Conservation (phyloP, 495 filamentous ascomycete genomes). For the Letharia lupina region DNA sequence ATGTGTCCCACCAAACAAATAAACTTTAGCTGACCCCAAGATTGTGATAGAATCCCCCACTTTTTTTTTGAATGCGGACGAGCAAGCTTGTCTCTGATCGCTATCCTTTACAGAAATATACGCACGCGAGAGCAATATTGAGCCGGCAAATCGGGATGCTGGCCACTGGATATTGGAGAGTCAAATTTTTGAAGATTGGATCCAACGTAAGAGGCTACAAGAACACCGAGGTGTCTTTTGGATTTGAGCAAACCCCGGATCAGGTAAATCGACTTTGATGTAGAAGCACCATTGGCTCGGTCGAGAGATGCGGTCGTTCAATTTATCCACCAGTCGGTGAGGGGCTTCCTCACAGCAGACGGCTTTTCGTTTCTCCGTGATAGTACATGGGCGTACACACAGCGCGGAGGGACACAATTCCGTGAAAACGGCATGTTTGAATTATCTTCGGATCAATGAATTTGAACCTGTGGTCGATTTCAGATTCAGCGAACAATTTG, state of each 20-base stretch:
- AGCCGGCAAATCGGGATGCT: neutral
- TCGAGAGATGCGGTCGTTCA: slow-evolving; percentile 30
- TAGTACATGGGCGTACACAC: neutral
- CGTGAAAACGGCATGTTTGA: neutral
- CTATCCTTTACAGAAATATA: neutral
- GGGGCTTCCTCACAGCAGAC: slow-evolving; percentile 30
- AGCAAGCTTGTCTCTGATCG: neutral
- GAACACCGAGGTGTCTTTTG: slow-evolving; percentile 35
- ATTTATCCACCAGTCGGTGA: slow-evolving; percentile 45
- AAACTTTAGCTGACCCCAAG: neutral
- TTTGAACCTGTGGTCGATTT: neutral
- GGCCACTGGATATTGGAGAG: slow-evolving; percentile 34
- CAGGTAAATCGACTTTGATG: slow-evolving; percentile 40
- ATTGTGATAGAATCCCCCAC: neutral
- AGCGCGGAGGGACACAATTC: neutral
- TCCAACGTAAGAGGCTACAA: slow-evolving; percentile 19
- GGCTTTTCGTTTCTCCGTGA: neutral
- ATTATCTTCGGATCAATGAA: neutral
- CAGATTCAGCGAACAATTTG: neutral
- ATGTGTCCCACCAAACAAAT: neutral
- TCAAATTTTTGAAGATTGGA: slow-evolving; percentile 30
- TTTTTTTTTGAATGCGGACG: neutral
- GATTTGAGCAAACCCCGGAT: slow-evolving; percentile 41
- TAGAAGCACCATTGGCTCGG: slow-evolving; percentile 12
- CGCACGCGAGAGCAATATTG: neutral